Evolutionary conservation across 768 basidiomycete species (phyloP).

Genomic region (Lentinula sp.): DNA sequence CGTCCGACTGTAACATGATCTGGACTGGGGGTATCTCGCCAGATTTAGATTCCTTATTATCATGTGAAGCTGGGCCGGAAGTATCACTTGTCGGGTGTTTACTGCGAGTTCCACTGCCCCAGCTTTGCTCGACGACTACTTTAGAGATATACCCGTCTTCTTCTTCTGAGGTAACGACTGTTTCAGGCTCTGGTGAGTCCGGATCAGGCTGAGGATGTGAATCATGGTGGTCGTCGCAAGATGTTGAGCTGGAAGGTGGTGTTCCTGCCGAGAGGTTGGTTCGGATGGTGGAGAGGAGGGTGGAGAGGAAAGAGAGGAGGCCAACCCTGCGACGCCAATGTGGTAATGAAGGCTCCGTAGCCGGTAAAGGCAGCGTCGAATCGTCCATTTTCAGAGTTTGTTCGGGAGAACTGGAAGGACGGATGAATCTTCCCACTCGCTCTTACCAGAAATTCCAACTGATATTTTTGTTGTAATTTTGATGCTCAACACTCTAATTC

Average conservation of each 20-base stretch:
- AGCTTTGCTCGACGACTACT: conserved; percentile 53
- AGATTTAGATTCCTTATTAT: conserved; percentile 5
- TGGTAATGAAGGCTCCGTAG: background rate
- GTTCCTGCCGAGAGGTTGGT: conserved; percentile 8
- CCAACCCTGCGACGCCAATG: background rate
- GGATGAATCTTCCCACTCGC: too few species aligned
- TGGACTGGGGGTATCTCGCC: conserved; percentile 9
- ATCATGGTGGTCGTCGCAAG: background rate
- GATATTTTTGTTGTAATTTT: background rate
- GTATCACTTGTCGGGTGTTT: conserved; percentile 27
- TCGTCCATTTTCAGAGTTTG: background rate
- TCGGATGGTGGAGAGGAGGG: background rate
- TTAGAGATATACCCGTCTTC: conserved; percentile 40
- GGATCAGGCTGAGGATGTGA: background rate
- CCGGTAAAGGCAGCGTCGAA: background rate
- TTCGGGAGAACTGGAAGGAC: too few species aligned
- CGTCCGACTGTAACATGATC: conserved; percentile 5
- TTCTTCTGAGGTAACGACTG: conserved; percentile 7
- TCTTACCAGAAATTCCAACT: too few species aligned
- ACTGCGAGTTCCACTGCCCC: conserved; percentile 31
- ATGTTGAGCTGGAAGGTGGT: conserved; percentile 7
- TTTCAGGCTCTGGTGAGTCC: background rate
- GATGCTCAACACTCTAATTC: background rate
- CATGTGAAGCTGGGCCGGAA: conserved; percentile 12
- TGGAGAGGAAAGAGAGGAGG: background rate